Percentiles rank a stretch among this genome's conserved stretches.
These are phyloP conservation scores for Leccinum fallax DNA, from an alignment of 1,284 basidiomycete genomes.

Conservation along the genomic window DNA sequence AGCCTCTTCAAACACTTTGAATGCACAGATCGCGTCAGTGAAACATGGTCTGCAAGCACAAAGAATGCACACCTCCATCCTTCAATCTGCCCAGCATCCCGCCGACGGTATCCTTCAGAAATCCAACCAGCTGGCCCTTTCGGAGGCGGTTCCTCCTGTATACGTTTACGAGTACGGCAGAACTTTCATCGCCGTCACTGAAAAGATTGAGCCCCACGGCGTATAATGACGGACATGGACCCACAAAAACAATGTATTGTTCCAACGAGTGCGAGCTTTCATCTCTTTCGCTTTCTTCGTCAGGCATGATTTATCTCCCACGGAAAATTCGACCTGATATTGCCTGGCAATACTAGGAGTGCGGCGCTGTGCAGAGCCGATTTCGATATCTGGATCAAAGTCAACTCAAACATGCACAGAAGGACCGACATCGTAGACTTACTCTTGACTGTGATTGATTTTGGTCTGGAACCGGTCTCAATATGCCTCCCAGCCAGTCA, in stretches of 20 bases:
- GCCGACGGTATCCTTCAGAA: neutral
- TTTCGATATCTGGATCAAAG: too few relatives aligned
- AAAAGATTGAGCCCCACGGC: neutral
- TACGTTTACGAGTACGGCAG: neutral
- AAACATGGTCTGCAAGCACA: neutral
- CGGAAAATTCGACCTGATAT: neutral
- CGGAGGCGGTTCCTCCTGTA: too few relatives aligned
- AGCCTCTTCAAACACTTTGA: neutral
- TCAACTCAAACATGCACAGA: too few relatives aligned
- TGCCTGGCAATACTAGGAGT: neutral
- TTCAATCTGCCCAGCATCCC: neutral
- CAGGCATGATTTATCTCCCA: neutral
- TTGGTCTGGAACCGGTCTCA: too few relatives aligned
- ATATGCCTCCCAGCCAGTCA: too few relatives aligned
- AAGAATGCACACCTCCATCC: neutral
- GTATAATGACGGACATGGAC: neutral
- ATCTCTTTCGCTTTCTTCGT: neutral
- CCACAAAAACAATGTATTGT: neutral
- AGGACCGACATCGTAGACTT: too few relatives aligned
- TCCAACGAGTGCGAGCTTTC: neutral
- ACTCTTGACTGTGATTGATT: too few relatives aligned
- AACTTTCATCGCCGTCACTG: neutral
- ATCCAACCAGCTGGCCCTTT: too few relatives aligned
- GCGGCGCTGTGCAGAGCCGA: neutral
- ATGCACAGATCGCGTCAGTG: neutral